These are phyloP conservation scores for Lachnellula hyalina DNA, from an alignment of 2,329 filamentous ascomycete species.

Conservation along the genomic window DNA sequence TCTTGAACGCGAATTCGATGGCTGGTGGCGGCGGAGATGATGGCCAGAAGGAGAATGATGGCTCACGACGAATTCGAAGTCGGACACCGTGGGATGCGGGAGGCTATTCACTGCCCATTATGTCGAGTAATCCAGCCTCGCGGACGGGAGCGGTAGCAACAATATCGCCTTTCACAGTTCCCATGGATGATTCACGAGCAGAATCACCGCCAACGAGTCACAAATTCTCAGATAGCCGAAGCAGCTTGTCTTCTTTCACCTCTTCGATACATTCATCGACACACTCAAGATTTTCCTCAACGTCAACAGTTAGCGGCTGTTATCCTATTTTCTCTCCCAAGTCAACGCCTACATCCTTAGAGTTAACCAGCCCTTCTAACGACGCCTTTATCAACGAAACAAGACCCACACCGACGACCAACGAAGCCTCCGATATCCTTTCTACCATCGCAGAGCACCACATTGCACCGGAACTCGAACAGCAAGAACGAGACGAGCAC, in stretches of 20 bases:
- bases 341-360: constrained; percentile 1
- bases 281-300: constrained; percentile 31
- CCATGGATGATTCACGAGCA: constrained; percentile 21
- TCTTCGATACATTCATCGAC: constrained; percentile 28
- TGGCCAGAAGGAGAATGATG: constrained; percentile 10
- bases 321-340: constrained; percentile 9
- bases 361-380: neutral
- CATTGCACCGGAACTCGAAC: constrained; percentile 1
- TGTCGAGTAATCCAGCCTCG: constrained; percentile 14
- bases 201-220: constrained; percentile 25
- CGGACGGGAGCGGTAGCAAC: constrained; percentile 4
- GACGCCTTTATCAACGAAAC: constrained; percentile 1
- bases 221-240: constrained; percentile 30
- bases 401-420: neutral
- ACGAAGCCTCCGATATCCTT: constrained; percentile 20
- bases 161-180: constrained; percentile 7
- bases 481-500: neutral
- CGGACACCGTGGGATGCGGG: constrained; percentile 33
- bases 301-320: constrained; percentile 27
- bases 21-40: constrained; percentile 25
- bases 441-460: constrained; percentile 23
- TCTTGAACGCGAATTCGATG: constrained; percentile 27
- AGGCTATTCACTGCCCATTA: constrained; percentile 32
- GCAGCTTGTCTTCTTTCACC: constrained; percentile 30
- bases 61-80: constrained; percentile 21